Evolutionary conservation across 495 filamentous ascomycete genomes (phyloP).

Genomic region (Terfezia claveryi): DNA sequence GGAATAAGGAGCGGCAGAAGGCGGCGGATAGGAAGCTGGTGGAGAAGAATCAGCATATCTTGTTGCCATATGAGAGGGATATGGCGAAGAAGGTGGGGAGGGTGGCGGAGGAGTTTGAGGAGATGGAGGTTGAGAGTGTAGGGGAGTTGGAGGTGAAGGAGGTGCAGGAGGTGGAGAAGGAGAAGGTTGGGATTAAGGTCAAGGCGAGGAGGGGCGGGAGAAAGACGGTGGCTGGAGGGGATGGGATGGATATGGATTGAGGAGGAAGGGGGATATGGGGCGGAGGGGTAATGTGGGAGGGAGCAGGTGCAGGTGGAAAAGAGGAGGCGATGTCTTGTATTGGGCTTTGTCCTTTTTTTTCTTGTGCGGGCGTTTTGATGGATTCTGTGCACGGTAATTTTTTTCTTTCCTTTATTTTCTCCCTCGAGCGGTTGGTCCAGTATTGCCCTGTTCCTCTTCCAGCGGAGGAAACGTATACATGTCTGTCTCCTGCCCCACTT

Average conservation of each 20-base stretch:
- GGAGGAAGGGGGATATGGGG: constrained; percentile 3
- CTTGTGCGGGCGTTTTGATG: background rate
- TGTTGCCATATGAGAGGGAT: constrained; percentile 40
- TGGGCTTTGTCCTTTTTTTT: background rate
- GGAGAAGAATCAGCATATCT: constrained; percentile 70
- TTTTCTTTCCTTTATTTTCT: background rate
- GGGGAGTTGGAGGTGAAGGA: constrained; percentile 4
- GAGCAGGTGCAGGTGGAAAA: constrained; percentile 23
- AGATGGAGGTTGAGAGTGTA: constrained; percentile 14
- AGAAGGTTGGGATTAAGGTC: constrained; percentile 10
- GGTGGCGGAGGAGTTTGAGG: constrained; percentile 33
- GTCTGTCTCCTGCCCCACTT: too few relatives aligned
- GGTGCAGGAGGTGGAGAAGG: constrained; percentile 3
- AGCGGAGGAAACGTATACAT: too few relatives aligned
- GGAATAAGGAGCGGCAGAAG: constrained; percentile 60
- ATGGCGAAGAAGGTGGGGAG: constrained; percentile 25
- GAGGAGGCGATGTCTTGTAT: background rate
- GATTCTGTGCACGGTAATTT: background rate
- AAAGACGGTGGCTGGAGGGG: constrained; percentile 6
- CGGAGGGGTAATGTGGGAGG: background rate
- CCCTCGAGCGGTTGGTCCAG: too few relatives aligned
- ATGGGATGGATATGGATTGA: constrained; percentile 16
- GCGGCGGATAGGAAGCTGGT: constrained; percentile 69
- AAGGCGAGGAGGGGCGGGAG: constrained; percentile 10
- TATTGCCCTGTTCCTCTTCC: too few relatives aligned